A percentile compares a stretch with the other conserved stretches of the same genome.
Evolutionary conservation across 129 eudicot species (phyloP).

Genomic region (Pulicaria dysenterica): DNA sequence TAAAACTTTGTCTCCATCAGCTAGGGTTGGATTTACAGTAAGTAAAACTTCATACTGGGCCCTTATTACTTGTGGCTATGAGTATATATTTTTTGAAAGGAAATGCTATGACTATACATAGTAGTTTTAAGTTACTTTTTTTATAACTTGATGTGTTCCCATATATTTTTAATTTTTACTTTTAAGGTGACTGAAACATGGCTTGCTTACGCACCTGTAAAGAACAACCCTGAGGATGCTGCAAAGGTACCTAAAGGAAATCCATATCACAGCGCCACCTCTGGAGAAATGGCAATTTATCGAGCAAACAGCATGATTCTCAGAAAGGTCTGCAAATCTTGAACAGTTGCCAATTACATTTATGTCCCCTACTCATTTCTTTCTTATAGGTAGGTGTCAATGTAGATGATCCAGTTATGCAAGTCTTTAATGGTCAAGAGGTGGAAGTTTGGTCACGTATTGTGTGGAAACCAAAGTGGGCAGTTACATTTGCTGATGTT

Average conservation of each 20-base stretch:
- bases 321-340: slow-evolving; percentile 54
- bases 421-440: slow-evolving; percentile 84
- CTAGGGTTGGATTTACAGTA: slow-evolving; percentile 97
- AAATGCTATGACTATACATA: too few species aligned
- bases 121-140: slow-evolving; percentile 3
- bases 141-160: neutral
- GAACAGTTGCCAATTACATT: neutral
- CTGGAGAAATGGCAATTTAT: slow-evolving; percentile 95
- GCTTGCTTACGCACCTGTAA: slow-evolving; percentile 99
- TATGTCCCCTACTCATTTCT: slow-evolving; percentile 3
- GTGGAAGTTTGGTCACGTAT: slow-evolving; percentile 95
- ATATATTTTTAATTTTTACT: neutral
- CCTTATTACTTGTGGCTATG: too few species aligned
- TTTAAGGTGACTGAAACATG: slow-evolving; percentile 85
- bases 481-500: slow-evolving; percentile 67
- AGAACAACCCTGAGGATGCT: slow-evolving; percentile 99
- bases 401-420: slow-evolving; percentile 68
- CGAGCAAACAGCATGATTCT: slow-evolving; percentile 78
- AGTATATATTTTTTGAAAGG: too few species aligned
- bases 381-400: slow-evolving; percentile 72
- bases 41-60: slow-evolving; percentile 30
- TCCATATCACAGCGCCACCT: slow-evolving; percentile 98
- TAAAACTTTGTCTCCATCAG: slow-evolving; percentile 90
- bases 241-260: slow-evolving; percentile 99
- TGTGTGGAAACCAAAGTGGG: slow-evolving; percentile 96